phyloP scores from a whole-genome alignment of 371 early-diverging fungal genomes.

The Mortierella polycephala region DNA sequence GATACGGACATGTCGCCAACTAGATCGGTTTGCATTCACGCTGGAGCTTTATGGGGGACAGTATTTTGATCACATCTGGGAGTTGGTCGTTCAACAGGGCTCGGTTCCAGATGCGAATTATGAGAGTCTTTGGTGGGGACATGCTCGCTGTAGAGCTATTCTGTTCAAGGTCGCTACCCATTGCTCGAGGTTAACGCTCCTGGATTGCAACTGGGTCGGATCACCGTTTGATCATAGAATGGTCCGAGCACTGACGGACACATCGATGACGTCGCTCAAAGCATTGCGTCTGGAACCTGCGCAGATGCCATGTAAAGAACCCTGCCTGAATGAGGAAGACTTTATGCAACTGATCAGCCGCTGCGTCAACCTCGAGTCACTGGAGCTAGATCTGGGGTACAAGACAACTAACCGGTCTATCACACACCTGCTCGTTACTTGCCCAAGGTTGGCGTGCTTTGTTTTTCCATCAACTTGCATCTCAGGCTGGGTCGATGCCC shows the following conservation, averaged over 20 bases:
- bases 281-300: constrained; percentile 17
- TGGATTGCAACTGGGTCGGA: constrained; percentile 33
- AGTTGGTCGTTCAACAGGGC: constrained; percentile 20
- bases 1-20: constrained; percentile 30
- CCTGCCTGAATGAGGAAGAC: constrained; percentile 9
- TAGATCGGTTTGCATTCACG: constrained; percentile 27
- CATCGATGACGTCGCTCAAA: constrained; percentile 8
- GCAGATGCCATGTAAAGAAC: constrained; percentile 22
- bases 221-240: constrained; percentile 16
- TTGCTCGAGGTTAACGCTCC: constrained; percentile 2
- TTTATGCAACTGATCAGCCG: constrained; percentile 11
- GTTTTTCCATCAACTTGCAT: constrained; percentile 12
- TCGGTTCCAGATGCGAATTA: constrained; percentile 10
- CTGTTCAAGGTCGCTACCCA: constrained; percentile 12
- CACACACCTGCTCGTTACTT: constrained; percentile 14
- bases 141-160: constrained; percentile 22
- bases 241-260: constrained; percentile 1
- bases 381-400: constrained; percentile 21
- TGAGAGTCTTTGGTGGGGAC: constrained; percentile 27
- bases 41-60: constrained; percentile 19
- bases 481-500: constrained; percentile 21
- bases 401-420: constrained; percentile 8
- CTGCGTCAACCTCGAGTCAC: constrained; percentile 13
- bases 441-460: constrained; percentile 6
- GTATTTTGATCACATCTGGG: constrained; percentile 20